These are phyloP conservation scores for thale cress (Arabidopsis thaliana) DNA, from an alignment of 345 rosid species.

Conservation along the genomic window TAIR10.1 NC_003074.8:9303001-9303500, in stretches of 20 bases:
- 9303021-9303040: constrained; percentile 48
- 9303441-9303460: constrained; percentile 67
- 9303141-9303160: constrained; percentile 57
- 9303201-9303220: constrained; percentile 40
- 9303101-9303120: constrained; percentile 65
- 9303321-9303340: constrained; percentile 77
- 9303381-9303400: constrained; percentile 61
- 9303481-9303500: constrained; percentile 94
- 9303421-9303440: constrained; percentile 69
- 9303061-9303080: constrained; percentile 77
- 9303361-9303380: constrained; percentile 67
- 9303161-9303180: constrained; percentile 51
- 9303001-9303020: constrained; percentile 84
- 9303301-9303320: constrained; percentile 75
- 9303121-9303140: constrained; percentile 67
- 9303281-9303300: constrained; percentile 59
- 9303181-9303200: constrained; percentile 50
- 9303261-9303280: constrained; percentile 37
- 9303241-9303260: constrained; percentile 55
- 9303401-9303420: constrained; percentile 43
- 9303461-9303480: constrained; percentile 83
- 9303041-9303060: constrained; percentile 48
- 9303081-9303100: constrained; percentile 59
- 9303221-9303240: constrained; percentile 49
- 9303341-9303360: constrained; percentile 85